These are phyloP conservation scores for Boletus calvinii DNA, from an alignment of 1,284 basidiomycete genomes.

Conservation along the genomic window DNA sequence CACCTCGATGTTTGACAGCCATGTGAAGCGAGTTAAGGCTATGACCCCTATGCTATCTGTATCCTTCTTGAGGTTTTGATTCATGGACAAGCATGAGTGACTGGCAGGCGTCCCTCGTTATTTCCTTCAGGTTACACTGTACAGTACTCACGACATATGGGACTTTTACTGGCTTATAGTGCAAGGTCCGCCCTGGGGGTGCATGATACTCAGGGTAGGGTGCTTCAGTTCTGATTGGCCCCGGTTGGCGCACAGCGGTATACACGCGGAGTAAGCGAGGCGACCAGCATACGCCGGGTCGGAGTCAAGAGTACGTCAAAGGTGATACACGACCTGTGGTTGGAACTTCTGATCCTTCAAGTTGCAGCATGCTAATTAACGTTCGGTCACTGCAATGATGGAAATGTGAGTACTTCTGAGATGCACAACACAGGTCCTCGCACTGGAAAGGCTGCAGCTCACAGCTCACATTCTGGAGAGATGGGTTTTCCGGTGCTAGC, in stretches of 20 bases:
- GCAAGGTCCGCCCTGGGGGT: not conserved
- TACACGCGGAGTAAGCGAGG: constrained; percentile 23
- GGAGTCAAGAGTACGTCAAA: constrained; percentile 21
- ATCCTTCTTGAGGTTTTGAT: constrained; percentile 17
- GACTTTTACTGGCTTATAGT: constrained; percentile 8
- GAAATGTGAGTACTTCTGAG: not conserved
- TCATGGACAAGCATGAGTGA: constrained; percentile 18
- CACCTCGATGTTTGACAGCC: constrained; percentile 28
- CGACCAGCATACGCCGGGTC: not conserved
- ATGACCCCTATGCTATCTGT: constrained; percentile 24
- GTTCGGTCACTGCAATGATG: constrained; percentile 11
- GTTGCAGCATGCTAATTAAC: not conserved
- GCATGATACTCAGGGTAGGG: not conserved
- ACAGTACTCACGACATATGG: constrained; percentile 30
- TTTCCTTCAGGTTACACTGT: constrained; percentile 22
- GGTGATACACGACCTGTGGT: constrained; percentile 6
- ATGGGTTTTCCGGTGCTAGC: constrained; percentile 11
- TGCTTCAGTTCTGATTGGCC: not conserved
- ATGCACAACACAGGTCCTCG: not conserved
- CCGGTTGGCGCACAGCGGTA: not conserved
- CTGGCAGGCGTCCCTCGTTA: constrained; percentile 7
- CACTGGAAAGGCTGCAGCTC: constrained; percentile 9
- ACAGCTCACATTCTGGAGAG: constrained; percentile 7
- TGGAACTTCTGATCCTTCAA: constrained; percentile 13
- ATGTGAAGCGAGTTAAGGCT: constrained; percentile 9